Evolutionary conservation across 352 stramenopile species (phyloP).

Genomic region (Phytopythium montanum): DNA sequence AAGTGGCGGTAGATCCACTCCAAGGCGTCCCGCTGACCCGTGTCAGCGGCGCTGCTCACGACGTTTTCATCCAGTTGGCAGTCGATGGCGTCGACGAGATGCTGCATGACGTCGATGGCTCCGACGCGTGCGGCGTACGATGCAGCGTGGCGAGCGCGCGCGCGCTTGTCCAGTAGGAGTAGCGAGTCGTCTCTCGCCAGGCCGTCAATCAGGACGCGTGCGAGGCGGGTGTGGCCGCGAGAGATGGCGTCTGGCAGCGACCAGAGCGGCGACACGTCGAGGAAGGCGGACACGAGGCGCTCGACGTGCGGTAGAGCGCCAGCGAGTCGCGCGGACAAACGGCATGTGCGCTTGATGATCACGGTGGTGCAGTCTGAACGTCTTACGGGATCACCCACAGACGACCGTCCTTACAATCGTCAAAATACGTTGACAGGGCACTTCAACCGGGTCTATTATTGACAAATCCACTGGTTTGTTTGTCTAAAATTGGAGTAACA

Average conservation of each 20-base stretch:
- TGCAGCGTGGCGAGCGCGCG: neutral
- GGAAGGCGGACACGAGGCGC: constrained; percentile 18
- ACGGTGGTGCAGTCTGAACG: too few species aligned
- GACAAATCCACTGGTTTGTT: neutral
- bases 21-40: neutral
- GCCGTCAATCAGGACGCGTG: neutral
- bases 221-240: neutral
- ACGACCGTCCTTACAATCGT: too few species aligned
- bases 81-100: neutral
- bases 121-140: neutral
- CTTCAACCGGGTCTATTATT: neutral
- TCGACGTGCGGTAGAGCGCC: constrained; percentile 18
- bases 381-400: too few species aligned
- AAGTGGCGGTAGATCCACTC: constrained; percentile 7
- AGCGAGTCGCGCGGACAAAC: too few species aligned
- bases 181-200: neutral
- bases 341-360: too few species aligned
- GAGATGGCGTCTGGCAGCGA: neutral
- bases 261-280: constrained; percentile 21
- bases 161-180: constrained; percentile 2
- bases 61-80: neutral
- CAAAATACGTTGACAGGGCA: too few species aligned
- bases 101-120: neutral
- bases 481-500: too few species aligned
- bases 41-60: neutral